These are phyloP conservation scores for Dalechampia spathulata DNA, from an alignment of 441 rosid species.

Conservation along the genomic window DNA sequence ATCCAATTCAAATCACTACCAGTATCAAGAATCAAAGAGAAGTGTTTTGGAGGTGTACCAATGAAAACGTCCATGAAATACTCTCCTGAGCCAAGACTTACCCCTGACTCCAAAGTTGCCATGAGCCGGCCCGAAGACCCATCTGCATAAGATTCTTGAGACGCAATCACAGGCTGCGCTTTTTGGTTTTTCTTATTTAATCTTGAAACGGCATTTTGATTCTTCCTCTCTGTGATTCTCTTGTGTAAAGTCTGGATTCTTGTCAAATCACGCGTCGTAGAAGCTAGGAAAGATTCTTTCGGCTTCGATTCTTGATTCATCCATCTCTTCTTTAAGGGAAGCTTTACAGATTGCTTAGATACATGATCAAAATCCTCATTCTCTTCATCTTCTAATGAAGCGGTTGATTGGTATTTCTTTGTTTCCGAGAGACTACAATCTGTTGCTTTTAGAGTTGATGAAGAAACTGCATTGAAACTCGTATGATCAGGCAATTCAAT, in stretches of 20 bases:
- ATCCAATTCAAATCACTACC: slow-evolving; percentile 95
- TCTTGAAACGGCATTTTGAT: slow-evolving; percentile 46
- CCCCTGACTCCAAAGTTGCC: slow-evolving; percentile 80
- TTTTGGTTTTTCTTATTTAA: slow-evolving; percentile 17
- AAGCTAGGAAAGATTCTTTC: slow-evolving; percentile 39
- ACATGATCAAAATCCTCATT: slow-evolving; percentile 10
- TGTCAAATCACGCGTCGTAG: slow-evolving; percentile 47
- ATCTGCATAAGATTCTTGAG: slow-evolving; percentile 25
- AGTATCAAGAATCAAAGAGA: slow-evolving; percentile 84
- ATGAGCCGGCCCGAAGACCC: slow-evolving; percentile 43
- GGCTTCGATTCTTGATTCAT: slow-evolving; percentile 19
- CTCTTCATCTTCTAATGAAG: slow-evolving; percentile 9
- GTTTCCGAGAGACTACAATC: slow-evolving; percentile 49
- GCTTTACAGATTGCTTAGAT: slow-evolving; percentile 40
- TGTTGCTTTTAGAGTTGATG: slow-evolving; percentile 34
- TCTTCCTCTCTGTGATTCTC: slow-evolving; percentile 58
- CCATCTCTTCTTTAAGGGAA: slow-evolving; percentile 47
- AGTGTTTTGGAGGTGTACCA: slow-evolving; percentile 88
- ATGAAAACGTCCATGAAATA: slow-evolving; percentile 83
- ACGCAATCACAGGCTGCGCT: slow-evolving; percentile 6
- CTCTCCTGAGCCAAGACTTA: slow-evolving; percentile 68
- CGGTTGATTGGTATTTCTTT: slow-evolving; percentile 15
- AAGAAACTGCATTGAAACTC: slow-evolving; percentile 61
- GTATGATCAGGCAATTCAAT: slow-evolving; percentile 52
- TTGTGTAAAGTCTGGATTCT: slow-evolving; percentile 61